These are phyloP conservation scores for Protea cynaroides DNA, from an alignment of 164 flowering plant species.

Conservation along the genomic window DNA sequence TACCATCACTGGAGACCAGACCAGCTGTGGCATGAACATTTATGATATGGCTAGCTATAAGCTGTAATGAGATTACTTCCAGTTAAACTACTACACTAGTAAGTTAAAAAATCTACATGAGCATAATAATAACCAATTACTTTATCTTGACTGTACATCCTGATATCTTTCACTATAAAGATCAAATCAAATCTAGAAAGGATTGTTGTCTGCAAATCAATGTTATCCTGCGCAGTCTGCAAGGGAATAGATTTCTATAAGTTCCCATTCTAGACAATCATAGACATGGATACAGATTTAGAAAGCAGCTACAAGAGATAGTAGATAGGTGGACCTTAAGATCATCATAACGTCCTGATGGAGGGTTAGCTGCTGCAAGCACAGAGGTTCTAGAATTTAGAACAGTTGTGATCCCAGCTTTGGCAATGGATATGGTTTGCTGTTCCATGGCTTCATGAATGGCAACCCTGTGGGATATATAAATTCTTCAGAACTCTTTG, in stretches of 20 bases:
- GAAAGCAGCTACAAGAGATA: neutral
- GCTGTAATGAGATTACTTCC: constrained; percentile 31
- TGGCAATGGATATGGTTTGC: constrained; percentile 98
- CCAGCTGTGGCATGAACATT: constrained; percentile 84
- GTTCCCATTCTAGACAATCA: constrained; percentile 3
- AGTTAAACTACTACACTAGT: constrained; percentile 3
- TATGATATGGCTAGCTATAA: constrained; percentile 89
- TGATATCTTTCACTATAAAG: constrained; percentile 91
- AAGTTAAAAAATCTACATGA: neutral
- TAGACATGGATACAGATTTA: neutral
- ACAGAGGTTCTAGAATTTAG: constrained; percentile 98
- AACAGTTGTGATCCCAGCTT: constrained; percentile 99
- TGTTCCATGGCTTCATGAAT: constrained; percentile 99
- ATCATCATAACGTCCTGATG: constrained; percentile 99
- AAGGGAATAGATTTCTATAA: constrained; percentile 15
- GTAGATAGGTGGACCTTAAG: constrained; percentile 57
- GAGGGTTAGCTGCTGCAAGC: constrained; percentile 99
- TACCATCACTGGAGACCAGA: constrained; percentile 37
- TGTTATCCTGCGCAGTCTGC: constrained; percentile 98
- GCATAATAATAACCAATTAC: constrained; percentile 29
- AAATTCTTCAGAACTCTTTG: constrained; percentile 1
- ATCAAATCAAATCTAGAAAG: constrained; percentile 96
- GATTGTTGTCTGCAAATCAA: constrained; percentile 96
- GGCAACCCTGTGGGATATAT: constrained; percentile 58
- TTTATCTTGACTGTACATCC: constrained; percentile 91